These are phyloP conservation scores for Suhomyces bolitotheri DNA, from an alignment of 1,139 yeast genomes.

Conservation along the genomic window DNA sequence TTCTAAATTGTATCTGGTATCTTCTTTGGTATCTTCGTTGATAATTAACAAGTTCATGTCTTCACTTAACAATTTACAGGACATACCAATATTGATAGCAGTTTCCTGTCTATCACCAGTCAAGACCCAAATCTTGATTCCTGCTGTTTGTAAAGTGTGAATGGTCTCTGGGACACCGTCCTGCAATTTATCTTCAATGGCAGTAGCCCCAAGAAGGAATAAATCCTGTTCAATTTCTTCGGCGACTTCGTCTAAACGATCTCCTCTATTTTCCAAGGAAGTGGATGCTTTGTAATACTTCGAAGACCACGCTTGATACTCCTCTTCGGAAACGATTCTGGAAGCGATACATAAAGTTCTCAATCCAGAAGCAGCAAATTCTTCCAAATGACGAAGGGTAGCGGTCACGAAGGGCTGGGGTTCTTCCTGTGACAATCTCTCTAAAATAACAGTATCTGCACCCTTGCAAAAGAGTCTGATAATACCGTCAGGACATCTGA, in stretches of 20 bases:
- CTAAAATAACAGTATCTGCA: slow-evolving; percentile 94
- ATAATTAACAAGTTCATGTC: slow-evolving; percentile 92
- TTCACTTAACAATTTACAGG: slow-evolving; percentile 89
- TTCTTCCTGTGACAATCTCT: slow-evolving; percentile 65
- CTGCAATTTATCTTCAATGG: slow-evolving; percentile 95
- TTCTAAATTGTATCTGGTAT: slow-evolving; percentile 65
- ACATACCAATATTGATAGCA: slow-evolving; percentile 98
- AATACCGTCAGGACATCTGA: slow-evolving; percentile 91
- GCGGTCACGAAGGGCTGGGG: slow-evolving; percentile 77
- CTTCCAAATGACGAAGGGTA: slow-evolving; percentile 87
- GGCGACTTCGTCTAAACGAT: slow-evolving; percentile 66
- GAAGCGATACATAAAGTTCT: slow-evolving; percentile 93
- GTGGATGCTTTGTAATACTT: slow-evolving; percentile 79
- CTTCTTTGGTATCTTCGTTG: slow-evolving; percentile 81
- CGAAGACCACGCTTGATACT: slow-evolving; percentile 66
- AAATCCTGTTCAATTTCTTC: slow-evolving; percentile 81
- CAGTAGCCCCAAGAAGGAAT: slow-evolving; percentile 91
- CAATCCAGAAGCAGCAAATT: slow-evolving; percentile 94
- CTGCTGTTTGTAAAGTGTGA: slow-evolving; percentile 91
- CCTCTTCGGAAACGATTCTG: slow-evolving; percentile 76
- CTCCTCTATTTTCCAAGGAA: slow-evolving; percentile 70
- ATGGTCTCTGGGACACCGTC: slow-evolving; percentile 99
- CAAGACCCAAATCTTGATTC: slow-evolving; percentile 94
- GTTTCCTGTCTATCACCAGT: slow-evolving; percentile 99
- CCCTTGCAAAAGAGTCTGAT: slow-evolving; percentile 92